phyloP scores from a whole-genome alignment of 306 rosid species.

The Potentilla sterilis region DNA sequence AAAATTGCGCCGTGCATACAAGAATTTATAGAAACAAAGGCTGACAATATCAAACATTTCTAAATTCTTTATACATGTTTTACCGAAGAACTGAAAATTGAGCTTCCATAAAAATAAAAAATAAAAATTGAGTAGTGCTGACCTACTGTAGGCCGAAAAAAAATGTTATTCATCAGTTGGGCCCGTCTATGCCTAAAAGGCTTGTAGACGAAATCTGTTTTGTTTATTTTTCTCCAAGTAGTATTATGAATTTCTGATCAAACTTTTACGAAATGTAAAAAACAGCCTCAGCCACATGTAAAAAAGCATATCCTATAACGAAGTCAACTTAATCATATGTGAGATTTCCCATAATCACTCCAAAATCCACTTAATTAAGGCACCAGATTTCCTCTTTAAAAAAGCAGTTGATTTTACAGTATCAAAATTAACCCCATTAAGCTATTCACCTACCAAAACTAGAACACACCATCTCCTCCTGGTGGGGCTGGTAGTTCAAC shows the following conservation, averaged over 20 bases:
- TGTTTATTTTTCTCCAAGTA: too few species aligned
- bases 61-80: not conserved
- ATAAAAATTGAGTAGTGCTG: not conserved
- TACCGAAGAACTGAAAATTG: not conserved
- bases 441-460: not conserved
- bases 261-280: too few species aligned
- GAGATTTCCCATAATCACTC: not conserved
- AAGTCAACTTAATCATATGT: not conserved
- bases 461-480: not conserved
- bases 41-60: not conserved
- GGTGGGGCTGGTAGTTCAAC: constrained; percentile 7
- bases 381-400: not conserved
- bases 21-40: too few species aligned
- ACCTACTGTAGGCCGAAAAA: not conserved
- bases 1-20: too few species aligned
- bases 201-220: not conserved
- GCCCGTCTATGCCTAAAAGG: not conserved
- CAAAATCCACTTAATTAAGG: not conserved
- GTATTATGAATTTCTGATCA: too few species aligned
- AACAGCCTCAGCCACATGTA: not conserved
- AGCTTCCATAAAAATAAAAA: too few species aligned
- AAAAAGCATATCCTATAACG: not conserved
- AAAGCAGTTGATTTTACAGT: not conserved
- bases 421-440: not conserved
- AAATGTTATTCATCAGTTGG: not conserved